Conservation (phyloP, 2,329 filamentous ascomycete genomes). For the Sclerotinia glacialis region DNA sequence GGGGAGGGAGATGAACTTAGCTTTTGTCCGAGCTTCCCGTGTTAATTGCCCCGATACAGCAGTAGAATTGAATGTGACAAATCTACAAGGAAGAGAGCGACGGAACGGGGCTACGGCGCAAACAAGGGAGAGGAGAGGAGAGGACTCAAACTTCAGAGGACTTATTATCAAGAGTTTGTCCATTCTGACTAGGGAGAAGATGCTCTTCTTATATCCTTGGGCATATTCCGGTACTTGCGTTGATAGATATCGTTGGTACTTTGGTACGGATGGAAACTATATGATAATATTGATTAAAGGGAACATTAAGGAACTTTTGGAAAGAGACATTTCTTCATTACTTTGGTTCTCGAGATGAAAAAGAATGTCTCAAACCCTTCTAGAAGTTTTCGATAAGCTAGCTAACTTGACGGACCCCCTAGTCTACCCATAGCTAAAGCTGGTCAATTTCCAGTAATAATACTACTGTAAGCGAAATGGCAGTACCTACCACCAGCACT, state of each 20-base stretch:
- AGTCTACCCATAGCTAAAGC: background rate
- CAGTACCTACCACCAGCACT: too few species aligned
- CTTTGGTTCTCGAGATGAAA: background rate
- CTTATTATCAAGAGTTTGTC: background rate
- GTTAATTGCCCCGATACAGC: conserved; percentile 13
- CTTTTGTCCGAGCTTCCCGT: conserved; percentile 11
- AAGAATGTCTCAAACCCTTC: conserved; percentile 8
- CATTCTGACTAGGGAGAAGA: background rate
- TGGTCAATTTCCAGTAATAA: background rate
- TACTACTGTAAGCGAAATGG: conserved; percentile 6
- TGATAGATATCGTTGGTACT: background rate
- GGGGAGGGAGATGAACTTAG: conserved; percentile 13
- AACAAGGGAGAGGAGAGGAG: conserved; percentile 8
- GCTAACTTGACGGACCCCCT: background rate
- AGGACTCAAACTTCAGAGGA: background rate
- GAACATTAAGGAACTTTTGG: background rate
- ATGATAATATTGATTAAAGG: background rate
- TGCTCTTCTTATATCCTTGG: background rate
- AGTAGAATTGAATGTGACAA: conserved; percentile 5
- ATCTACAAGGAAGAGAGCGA: background rate
- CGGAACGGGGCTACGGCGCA: background rate
- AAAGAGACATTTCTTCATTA: background rate
- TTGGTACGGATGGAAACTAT: background rate
- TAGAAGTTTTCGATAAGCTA: conserved; percentile 17
- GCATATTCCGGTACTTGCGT: background rate